These are phyloP conservation scores for Gonapodya sp. DNA, from an alignment of 192 early-diverging fungal species.

Conservation along the genomic window DNA sequence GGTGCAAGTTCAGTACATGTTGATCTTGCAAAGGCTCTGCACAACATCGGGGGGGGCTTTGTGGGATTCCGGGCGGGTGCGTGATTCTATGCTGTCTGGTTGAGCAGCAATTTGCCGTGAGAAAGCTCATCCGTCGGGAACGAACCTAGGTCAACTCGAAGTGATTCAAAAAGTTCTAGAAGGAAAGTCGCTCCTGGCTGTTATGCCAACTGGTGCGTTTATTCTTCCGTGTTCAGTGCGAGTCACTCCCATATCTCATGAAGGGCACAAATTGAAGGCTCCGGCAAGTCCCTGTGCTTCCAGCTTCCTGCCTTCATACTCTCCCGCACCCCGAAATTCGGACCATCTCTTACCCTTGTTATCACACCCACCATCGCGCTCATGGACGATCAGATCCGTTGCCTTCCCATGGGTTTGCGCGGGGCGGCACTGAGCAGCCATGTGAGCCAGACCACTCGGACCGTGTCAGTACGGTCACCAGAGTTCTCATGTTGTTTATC, in stretches of 20 bases:
- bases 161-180: neutral
- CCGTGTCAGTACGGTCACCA: neutral
- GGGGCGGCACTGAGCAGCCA: slow-evolving; percentile 54
- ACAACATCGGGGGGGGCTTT: neutral
- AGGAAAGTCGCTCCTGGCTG: neutral
- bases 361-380: slow-evolving; percentile 71
- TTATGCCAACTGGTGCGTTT: neutral
- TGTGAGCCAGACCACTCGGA: neutral
- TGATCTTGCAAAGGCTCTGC: neutral
- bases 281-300: slow-evolving; percentile 69
- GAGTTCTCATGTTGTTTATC: neutral
- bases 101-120: too few species aligned
- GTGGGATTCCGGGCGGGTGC: neutral
- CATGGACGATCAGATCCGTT: slow-evolving; percentile 74
- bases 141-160: neutral
- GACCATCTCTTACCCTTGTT: slow-evolving; percentile 47
- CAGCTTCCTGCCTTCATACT: slow-evolving; percentile 65
- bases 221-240: neutral
- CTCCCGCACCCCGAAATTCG: slow-evolving; percentile 18
- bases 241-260: neutral
- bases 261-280: too few species aligned
- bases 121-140: too few species aligned
- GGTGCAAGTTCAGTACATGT: too few species aligned
- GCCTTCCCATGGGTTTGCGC: slow-evolving; percentile 44
- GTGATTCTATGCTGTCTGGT: too few species aligned